Conservation (phyloP, 495 filamentous ascomycete species). For the Glonium stellatum region DNA sequence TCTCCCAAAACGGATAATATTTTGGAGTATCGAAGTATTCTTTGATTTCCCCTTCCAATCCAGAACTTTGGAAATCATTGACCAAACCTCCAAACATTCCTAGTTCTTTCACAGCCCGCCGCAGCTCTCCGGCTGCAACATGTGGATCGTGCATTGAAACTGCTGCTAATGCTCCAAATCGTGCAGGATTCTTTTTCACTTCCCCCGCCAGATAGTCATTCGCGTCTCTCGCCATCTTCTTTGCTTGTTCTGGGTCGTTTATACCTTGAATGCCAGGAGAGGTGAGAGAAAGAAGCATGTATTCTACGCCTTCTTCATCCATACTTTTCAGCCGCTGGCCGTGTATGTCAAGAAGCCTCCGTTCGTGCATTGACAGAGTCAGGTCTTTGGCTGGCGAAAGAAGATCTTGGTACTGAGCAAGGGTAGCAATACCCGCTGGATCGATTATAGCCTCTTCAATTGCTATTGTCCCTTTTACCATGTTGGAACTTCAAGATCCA, state of each 20-base stretch:
- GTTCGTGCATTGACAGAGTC: too few relatives aligned
- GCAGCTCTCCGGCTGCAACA: constrained; percentile 22
- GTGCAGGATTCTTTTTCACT: constrained; percentile 19
- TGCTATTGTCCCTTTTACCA: too few relatives aligned
- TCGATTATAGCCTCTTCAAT: too few relatives aligned
- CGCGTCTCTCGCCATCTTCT: constrained; percentile 7
- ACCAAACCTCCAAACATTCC: constrained; percentile 26
- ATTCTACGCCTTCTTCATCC: constrained; percentile 26
- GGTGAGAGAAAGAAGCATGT: constrained; percentile 22
- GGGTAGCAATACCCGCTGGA: too few relatives aligned
- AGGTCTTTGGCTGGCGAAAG: too few relatives aligned
- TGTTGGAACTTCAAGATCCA: too few relatives aligned
- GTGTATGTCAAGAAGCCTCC: constrained; percentile 26
- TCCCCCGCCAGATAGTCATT: constrained; percentile 26
- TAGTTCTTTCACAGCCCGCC: constrained; percentile 24
- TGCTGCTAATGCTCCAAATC: constrained; percentile 24
- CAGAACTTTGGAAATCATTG: constrained; percentile 22
- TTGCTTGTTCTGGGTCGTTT: constrained; percentile 21
- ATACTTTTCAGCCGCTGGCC: constrained; percentile 20
- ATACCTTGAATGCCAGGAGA: constrained; percentile 23
- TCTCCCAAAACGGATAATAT: constrained; percentile 25
- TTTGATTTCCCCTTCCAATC: constrained; percentile 12
- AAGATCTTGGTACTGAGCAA: too few relatives aligned
- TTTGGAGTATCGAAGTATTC: constrained; percentile 22
- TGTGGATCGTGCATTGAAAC: constrained; percentile 21